Evolutionary conservation across 768 basidiomycete genomes (phyloP).

Genomic region (Lactifluus piperatus): DNA sequence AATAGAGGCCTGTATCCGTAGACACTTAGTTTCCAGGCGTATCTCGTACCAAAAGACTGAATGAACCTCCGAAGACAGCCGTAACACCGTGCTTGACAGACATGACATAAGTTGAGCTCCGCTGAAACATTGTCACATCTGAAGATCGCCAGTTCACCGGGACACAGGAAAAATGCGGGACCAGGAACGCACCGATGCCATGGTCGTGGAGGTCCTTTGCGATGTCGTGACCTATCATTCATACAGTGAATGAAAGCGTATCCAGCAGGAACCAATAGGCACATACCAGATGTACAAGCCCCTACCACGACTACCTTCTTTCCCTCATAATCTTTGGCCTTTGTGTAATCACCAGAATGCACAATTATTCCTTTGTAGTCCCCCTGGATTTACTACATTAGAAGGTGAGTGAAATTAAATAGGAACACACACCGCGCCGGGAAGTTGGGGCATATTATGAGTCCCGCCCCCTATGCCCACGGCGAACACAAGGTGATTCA

Average conservation of each 20-base stretch:
- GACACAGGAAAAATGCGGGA: neutral
- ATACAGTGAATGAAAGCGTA: neutral
- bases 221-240: slow-evolving; percentile 26
- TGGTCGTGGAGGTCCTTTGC: slow-evolving; percentile 25
- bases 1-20: slow-evolving; percentile 6
- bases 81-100: slow-evolving; percentile 22
- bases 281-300: slow-evolving; percentile 26
- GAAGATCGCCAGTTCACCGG: neutral
- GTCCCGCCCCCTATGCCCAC: slow-evolving; percentile 29
- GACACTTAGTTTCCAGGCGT: neutral
- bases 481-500: slow-evolving; percentile 28
- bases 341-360: slow-evolving; percentile 29
- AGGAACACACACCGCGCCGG: slow-evolving; percentile 12
- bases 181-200: slow-evolving; percentile 21
- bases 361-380: slow-evolving; percentile 28
- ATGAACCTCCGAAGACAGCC: slow-evolving; percentile 11
- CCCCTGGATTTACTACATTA: slow-evolving; percentile 14
- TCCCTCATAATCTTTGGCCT: slow-evolving; percentile 26
- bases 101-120: slow-evolving; percentile 32
- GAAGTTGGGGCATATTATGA: slow-evolving; percentile 26
- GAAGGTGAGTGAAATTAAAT: neutral
- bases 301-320: slow-evolving; percentile 36
- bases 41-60: neutral
- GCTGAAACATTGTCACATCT: slow-evolving; percentile 26
- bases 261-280: neutral